Conservation (phyloP, 257 asterid species). For the Prunella vulgaris region DNA sequence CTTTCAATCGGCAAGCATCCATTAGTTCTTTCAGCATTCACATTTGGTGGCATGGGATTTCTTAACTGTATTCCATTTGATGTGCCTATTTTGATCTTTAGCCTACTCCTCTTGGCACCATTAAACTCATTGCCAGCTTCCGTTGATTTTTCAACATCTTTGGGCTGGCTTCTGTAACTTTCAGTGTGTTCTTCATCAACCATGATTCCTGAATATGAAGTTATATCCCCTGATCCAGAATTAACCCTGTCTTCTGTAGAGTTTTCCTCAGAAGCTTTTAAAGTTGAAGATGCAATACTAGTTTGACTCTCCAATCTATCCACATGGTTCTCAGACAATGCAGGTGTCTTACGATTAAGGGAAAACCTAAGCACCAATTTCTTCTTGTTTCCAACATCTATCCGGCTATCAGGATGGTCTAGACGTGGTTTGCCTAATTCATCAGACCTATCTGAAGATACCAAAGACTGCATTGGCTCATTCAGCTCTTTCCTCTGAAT, state of each 20-base stretch:
- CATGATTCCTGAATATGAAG: slow-evolving; percentile 38
- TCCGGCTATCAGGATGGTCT: slow-evolving; percentile 31
- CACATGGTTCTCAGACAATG: slow-evolving; percentile 32
- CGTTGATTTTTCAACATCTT: slow-evolving; percentile 31
- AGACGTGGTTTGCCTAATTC: slow-evolving; percentile 29
- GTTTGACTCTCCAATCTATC: slow-evolving; percentile 35
- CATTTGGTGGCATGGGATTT: slow-evolving; percentile 26
- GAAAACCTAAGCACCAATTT: slow-evolving; percentile 66
- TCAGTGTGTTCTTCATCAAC: slow-evolving; percentile 36
- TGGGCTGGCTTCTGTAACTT: slow-evolving; percentile 21
- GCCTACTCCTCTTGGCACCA: slow-evolving; percentile 29
- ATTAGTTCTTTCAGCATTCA: slow-evolving; percentile 22
- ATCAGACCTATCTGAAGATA: slow-evolving; percentile 37
- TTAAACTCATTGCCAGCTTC: slow-evolving; percentile 29
- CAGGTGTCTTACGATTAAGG: slow-evolving; percentile 37
- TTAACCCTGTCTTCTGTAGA: slow-evolving; percentile 26
- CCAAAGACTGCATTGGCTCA: slow-evolving; percentile 27
- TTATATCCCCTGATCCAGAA: slow-evolving; percentile 26
- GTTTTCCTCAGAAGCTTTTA: slow-evolving; percentile 29
- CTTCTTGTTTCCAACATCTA: slow-evolving; percentile 49
- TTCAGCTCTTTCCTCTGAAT: slow-evolving; percentile 31
- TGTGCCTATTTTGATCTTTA: slow-evolving; percentile 44
- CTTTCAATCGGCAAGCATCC: slow-evolving; percentile 21
- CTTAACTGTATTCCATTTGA: slow-evolving; percentile 30
- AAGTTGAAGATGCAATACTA: slow-evolving; percentile 41